A percentile compares a stretch with the other conserved stretches of the same genome.
Evolutionary conservation across 768 basidiomycete genomes (phyloP).

Genomic region (Boletus vinaceobasis): DNA sequence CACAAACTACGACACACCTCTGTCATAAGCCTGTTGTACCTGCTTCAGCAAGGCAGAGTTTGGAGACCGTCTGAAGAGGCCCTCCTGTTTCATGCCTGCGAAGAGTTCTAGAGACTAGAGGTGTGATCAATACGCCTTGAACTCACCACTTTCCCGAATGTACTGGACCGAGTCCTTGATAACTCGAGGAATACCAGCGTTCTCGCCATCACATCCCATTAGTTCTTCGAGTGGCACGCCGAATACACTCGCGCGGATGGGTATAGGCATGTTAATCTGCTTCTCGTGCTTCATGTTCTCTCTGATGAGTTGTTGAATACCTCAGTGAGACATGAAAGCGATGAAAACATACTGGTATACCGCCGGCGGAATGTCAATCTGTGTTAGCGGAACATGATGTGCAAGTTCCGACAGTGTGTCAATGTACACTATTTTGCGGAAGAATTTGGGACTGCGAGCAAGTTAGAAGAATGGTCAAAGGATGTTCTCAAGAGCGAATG

Average conservation of each 20-base stretch:
- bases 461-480: neutral
- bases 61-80: conserved; percentile 81
- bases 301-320: conserved; percentile 36
- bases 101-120: neutral
- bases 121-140: neutral
- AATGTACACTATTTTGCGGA: conserved; percentile 77
- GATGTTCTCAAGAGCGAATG: neutral
- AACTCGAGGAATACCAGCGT: conserved; percentile 77
- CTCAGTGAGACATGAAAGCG: neutral
- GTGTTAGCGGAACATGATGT: conserved; percentile 73
- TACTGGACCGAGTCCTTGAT: conserved; percentile 73
- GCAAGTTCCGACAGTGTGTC: conserved; percentile 77
- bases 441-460: conserved; percentile 76
- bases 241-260: conserved; percentile 62
- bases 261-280: conserved; percentile 63
- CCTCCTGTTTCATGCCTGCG: conserved; percentile 63
- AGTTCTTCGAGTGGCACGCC: conserved; percentile 78
- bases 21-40: conserved; percentile 80
- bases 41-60: conserved; percentile 65
- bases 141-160: conserved; percentile 54
- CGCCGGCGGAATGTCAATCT: conserved; percentile 80
- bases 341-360: conserved; percentile 68
- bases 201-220: conserved; percentile 83
- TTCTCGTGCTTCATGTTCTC: conserved; percentile 77
- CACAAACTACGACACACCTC: conserved; percentile 43